Conservation (phyloP, 257 asterid genomes). For the Solanum acaule region DNA sequence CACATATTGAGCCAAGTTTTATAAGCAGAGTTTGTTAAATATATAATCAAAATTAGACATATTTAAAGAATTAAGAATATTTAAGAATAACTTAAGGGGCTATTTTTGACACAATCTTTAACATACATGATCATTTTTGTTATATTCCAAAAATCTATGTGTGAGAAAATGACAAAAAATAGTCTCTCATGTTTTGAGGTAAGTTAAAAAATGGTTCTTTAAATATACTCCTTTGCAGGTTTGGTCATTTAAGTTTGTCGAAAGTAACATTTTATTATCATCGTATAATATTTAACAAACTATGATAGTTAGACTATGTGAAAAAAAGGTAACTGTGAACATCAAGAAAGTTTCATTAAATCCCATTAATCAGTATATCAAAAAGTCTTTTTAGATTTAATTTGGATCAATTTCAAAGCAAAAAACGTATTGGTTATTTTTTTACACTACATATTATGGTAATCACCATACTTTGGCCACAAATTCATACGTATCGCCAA, state of each 20-base stretch:
- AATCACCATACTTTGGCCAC: not conserved
- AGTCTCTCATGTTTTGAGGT: not conserved
- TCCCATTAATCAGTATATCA: not conserved
- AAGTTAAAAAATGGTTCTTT: not conserved
- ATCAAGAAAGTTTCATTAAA: not conserved
- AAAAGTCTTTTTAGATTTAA: not conserved
- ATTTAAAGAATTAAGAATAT: not conserved
- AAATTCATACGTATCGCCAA: not conserved
- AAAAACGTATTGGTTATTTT: not conserved
- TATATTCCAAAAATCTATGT: not conserved
- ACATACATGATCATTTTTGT: not conserved
- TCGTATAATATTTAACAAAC: not conserved
- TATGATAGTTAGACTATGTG: not conserved
- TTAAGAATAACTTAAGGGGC: not conserved
- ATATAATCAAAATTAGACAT: not conserved
- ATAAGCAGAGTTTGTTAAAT: not conserved
- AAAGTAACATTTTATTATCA: not conserved
- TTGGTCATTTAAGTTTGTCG: not conserved
- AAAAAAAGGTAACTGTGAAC: not conserved
- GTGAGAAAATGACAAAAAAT: not conserved
- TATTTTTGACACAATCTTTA: not conserved
- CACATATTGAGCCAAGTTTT: not conserved
- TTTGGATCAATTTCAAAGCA: not conserved
- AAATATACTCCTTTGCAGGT: not conserved
- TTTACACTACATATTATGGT: not conserved